Conservation (phyloP, 2,329 filamentous ascomycete genomes). For the Neofusicoccum parvum region DNA sequence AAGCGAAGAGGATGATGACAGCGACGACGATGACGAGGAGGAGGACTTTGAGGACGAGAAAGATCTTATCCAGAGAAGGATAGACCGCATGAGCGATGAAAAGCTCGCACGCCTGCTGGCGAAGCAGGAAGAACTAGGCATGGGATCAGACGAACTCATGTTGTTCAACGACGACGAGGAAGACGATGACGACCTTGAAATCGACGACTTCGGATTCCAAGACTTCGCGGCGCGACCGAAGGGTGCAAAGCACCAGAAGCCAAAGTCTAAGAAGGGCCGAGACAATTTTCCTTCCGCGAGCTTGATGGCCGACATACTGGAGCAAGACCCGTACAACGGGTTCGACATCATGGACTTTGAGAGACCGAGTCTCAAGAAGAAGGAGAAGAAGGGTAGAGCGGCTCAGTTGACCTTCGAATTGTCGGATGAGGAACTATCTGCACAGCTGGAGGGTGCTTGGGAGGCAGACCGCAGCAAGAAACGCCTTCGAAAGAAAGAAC, state of each 20-base stretch:
- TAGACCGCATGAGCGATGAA: slow-evolving; percentile 58
- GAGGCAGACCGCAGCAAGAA: slow-evolving; percentile 50
- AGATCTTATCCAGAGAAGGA: slow-evolving; percentile 43
- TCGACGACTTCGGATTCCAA: neutral
- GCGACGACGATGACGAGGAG: slow-evolving; percentile 43
- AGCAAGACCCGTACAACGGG: slow-evolving; percentile 64
- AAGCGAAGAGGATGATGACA: slow-evolving; percentile 35
- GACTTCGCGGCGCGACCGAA: neutral
- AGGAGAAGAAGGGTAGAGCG: slow-evolving; percentile 65
- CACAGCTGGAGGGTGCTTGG: slow-evolving; percentile 45
- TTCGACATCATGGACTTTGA: slow-evolving; percentile 88
- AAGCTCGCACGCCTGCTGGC: slow-evolving; percentile 62
- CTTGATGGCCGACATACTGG: slow-evolving; percentile 59
- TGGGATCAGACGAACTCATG: slow-evolving; percentile 61
- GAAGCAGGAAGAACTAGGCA: slow-evolving; percentile 65
- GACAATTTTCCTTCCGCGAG: slow-evolving; percentile 55
- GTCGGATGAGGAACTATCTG: slow-evolving; percentile 48
- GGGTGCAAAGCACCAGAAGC: slow-evolving; percentile 3
- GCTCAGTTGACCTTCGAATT: slow-evolving; percentile 52
- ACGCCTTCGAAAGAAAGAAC: slow-evolving; percentile 49
- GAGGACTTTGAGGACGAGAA: slow-evolving; percentile 45
- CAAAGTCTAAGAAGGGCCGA: neutral
- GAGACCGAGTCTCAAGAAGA: slow-evolving; percentile 66
- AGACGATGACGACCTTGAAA: slow-evolving; percentile 37
- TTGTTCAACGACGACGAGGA: slow-evolving; percentile 56